phyloP scores from a whole-genome alignment of 164 flowering plant genomes.

The Protea cynaroides region DNA sequence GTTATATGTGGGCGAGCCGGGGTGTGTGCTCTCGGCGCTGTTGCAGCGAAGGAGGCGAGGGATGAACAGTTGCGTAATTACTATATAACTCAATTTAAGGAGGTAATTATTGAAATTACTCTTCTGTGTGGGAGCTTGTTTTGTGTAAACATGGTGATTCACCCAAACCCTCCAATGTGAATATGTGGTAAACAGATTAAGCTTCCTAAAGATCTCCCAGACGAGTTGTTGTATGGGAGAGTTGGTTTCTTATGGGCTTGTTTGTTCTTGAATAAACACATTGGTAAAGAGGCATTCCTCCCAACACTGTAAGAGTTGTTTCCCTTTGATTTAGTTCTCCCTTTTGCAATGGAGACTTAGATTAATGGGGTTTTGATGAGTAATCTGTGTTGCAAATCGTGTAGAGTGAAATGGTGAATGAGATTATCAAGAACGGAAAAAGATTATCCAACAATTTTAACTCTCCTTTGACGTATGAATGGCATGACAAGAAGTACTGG shows the following conservation, averaged over 20 bases:
- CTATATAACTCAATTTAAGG: conserved; percentile 48
- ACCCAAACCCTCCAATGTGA: background rate
- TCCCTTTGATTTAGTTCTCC: background rate
- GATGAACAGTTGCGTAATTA: conserved; percentile 30
- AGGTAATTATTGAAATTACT: conserved; percentile 29
- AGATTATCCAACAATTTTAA: conserved; percentile 26
- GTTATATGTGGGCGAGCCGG: conserved; percentile 81
- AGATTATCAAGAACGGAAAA: conserved; percentile 42
- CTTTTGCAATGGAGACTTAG: background rate
- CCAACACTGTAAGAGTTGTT: conserved; percentile 29
- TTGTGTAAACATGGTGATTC: background rate
- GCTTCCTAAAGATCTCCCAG: conserved; percentile 38
- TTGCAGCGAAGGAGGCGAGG: conserved; percentile 47
- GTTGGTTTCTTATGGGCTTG: conserved; percentile 60
- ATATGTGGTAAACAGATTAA: conserved; percentile 29
- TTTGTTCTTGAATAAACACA: conserved; percentile 41
- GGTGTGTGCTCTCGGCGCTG: conserved; percentile 83
- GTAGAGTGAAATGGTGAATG: conserved; percentile 34
- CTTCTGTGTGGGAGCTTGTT: background rate
- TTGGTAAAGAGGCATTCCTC: conserved; percentile 34
- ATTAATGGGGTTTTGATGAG: background rate
- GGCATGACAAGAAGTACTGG: conserved; percentile 66
- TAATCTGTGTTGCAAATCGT: conserved; percentile 2
- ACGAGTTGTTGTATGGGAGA: conserved; percentile 56
- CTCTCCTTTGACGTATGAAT: conserved; percentile 57